These are phyloP conservation scores for Rubia balearica DNA, from an alignment of 305 asterid species.

Conservation along the genomic window DNA sequence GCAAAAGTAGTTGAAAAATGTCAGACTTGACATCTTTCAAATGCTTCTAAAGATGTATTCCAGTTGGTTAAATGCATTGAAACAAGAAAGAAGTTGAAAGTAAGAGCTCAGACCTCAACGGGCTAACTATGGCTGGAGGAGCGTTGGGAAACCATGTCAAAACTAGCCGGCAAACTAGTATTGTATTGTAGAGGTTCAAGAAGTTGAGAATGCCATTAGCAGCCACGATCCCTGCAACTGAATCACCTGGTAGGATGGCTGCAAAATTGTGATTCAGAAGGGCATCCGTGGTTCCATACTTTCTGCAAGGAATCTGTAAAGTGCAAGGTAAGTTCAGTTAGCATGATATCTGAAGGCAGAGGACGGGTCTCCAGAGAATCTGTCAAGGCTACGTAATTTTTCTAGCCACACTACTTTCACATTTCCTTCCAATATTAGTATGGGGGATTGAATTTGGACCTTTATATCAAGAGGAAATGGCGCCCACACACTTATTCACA, in stretches of 20 bases:
- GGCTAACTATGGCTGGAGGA: constrained; percentile 81
- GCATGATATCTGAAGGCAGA: neutral
- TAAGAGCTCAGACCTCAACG: constrained; percentile 55
- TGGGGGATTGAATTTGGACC: neutral
- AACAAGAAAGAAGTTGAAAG: neutral
- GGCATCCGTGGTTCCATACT: constrained; percentile 24
- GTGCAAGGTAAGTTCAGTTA: constrained; percentile 10
- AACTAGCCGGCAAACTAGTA: constrained; percentile 71
- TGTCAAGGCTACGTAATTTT: neutral
- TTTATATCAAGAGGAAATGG: neutral
- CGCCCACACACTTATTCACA: neutral
- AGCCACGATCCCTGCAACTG: constrained; percentile 73
- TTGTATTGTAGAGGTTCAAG: constrained; percentile 78
- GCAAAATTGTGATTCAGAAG: constrained; percentile 50
- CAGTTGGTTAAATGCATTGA: neutral
- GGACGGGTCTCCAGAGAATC: too few relatives aligned
- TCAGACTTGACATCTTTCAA: neutral
- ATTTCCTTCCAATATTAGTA: neutral
- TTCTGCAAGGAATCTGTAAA: constrained; percentile 40
- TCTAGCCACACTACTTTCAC: neutral
- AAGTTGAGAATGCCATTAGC: constrained; percentile 65
- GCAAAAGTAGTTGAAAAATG: constrained; percentile 30
- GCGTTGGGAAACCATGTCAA: constrained; percentile 94
- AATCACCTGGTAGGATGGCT: constrained; percentile 82
- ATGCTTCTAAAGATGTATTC: neutral